Evolutionary conservation across 78 protist genomes (phyloP), one percentile per base, ranked within the genome.

Genomic region (Parvularia atlantis): DNA sequence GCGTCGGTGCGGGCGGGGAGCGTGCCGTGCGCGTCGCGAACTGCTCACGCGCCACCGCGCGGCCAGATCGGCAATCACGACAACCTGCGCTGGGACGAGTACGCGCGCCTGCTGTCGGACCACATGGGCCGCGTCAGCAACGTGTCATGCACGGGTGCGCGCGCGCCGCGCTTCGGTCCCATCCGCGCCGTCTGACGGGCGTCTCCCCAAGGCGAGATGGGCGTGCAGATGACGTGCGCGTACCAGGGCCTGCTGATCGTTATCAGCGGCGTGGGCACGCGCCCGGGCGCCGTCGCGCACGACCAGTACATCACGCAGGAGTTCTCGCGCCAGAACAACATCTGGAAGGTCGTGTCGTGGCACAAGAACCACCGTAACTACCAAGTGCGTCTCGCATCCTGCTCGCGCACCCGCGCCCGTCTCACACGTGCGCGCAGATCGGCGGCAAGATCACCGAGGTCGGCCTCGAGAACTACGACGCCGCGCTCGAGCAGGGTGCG

Each of bases 311-410:
- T 54, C 60, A 9, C 3, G 37, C 11, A n/a, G 37, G 30, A 4
- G n/a, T 11, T 54, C 30, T 3, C 28, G n/a, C 9, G n/a, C 5
- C 5, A 54, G 3, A 9, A 3, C 30, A n/a, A n/a, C 30, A 5
- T 11, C 60, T 54, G 60, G 60, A 54, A 54, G 60, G 13, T 54
- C 28, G 3, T 3, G n/a, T 14, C 60, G 28, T 54, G 60, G 60
- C 60, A 54, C 60, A 54, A 54, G 60, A 54, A 54, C 30, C 60
- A 54, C n/a, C 60, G 30, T 54, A 22, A 11, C 28, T 54, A 54
- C 30, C 60, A n/a, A n/a, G n/a, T n/a, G n/a, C n/a, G n/a, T n/a
- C n/a, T n/a, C n/a, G n/a, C n/a, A n/a, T n/a, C n/a, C n/a, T n/a
- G n/a, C n/a, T n/a, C n/a, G n/a, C n/a, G n/a, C n/a, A n/a, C n/a